phyloP scores from a whole-genome alignment of 306 rosid species.

The Trifolium repens region DNA sequence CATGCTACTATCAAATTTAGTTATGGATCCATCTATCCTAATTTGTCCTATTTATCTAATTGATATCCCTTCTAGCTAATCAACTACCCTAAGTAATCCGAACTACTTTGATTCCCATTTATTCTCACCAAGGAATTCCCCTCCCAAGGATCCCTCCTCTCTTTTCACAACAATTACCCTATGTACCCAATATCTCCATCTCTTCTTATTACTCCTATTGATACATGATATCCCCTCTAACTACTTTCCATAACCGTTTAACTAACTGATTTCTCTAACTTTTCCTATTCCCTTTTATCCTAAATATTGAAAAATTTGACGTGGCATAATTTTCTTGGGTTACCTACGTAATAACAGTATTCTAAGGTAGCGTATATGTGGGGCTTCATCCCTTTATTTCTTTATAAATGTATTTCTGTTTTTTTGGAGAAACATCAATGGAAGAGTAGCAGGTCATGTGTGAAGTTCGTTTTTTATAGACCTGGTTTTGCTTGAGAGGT shows the following conservation, averaged over 20 bases:
- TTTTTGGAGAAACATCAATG: conserved; percentile 14
- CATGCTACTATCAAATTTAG: conserved; percentile 1
- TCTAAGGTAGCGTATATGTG: not conserved
- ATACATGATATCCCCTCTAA: not conserved
- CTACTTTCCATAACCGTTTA: not conserved
- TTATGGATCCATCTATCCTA: not conserved
- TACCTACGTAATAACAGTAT: not conserved
- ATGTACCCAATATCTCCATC: not conserved
- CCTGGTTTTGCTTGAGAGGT: not conserved
- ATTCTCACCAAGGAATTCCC: not conserved
- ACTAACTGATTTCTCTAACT: not conserved
- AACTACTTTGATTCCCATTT: not conserved
- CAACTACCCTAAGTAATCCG: not conserved
- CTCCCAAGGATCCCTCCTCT: not conserved
- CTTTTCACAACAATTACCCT: not conserved
- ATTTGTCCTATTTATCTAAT: not conserved
- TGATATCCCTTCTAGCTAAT: not conserved
- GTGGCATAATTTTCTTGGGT: conserved; percentile 4
- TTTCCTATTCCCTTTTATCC: not conserved
- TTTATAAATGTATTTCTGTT: not conserved
- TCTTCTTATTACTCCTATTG: not conserved
- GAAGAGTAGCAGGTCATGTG: not conserved
- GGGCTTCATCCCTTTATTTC: not conserved
- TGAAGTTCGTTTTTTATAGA: not conserved
- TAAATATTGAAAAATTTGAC: conserved; percentile 12